Evolutionary conservation across 2,329 filamentous ascomycete species (phyloP).

Genomic region (Elsinoe fawcettii): DNA sequence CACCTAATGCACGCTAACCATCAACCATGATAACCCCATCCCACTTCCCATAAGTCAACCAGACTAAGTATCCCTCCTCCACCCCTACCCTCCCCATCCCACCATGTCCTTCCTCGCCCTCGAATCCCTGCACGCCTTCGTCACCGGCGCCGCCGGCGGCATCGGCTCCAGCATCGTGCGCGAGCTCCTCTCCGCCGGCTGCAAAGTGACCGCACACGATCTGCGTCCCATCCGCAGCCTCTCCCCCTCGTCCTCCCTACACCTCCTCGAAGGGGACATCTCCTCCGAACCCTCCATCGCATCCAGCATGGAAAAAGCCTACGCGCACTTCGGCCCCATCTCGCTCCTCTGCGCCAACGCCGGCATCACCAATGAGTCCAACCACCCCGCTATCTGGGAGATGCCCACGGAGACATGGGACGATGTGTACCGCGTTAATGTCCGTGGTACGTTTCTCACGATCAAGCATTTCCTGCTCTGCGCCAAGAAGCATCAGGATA

Average conservation of each 20-base stretch:
- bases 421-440: conserved; percentile 43
- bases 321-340: conserved; percentile 41
- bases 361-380: conserved; percentile 44
- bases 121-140: conserved; percentile 45
- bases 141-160: conserved; percentile 46
- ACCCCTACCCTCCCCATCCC: background rate
- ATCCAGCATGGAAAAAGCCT: conserved; percentile 35
- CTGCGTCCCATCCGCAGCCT: conserved; percentile 31
- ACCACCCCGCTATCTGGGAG: conserved; percentile 46
- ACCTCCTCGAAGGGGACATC: conserved; percentile 41
- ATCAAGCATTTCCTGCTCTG: conserved; percentile 48
- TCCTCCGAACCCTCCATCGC: conserved; percentile 41
- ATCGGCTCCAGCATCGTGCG: conserved; percentile 45
- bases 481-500: conserved; percentile 35
- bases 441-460: conserved; percentile 47
- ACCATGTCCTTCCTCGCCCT: conserved; percentile 42
- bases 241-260: conserved; percentile 31
- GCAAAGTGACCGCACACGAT: conserved; percentile 49
- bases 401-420: conserved; percentile 46
- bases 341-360: conserved; percentile 49
- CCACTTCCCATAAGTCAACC: background rate
- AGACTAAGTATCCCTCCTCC: background rate
- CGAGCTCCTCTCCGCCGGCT: conserved; percentile 44
- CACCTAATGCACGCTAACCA: conserved; percentile 2
- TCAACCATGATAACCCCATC: background rate